Conservation (phyloP, 1,284 basidiomycete species). For the Malassezia restricta region DNA sequence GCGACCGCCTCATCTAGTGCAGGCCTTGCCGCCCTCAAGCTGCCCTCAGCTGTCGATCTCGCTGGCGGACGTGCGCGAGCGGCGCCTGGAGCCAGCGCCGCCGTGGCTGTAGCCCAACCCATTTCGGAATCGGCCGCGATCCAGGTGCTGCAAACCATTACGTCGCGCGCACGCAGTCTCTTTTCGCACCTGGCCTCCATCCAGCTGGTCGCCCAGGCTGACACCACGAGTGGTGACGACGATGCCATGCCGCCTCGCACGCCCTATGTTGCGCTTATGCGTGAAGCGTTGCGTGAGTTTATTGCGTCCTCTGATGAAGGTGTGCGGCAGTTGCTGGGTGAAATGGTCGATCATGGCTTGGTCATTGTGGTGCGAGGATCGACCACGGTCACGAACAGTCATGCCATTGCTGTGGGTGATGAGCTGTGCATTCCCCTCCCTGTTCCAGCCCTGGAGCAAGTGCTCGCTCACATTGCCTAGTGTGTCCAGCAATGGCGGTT, state of each 20-base stretch:
- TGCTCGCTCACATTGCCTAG: slow-evolving; percentile 8
- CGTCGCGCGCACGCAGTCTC: slow-evolving; percentile 11
- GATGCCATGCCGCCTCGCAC: slow-evolving; percentile 1
- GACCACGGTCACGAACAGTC: slow-evolving; percentile 10
- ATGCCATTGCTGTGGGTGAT: slow-evolving; percentile 15
- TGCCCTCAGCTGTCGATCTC: slow-evolving; percentile 12
- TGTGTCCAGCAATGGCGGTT: background rate
- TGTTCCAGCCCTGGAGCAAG: slow-evolving; percentile 1
- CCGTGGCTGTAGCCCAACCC: background rate
- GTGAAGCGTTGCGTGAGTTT: slow-evolving; percentile 12
- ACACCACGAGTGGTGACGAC: background rate
- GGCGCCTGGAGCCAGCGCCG: background rate
- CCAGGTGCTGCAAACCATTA: slow-evolving; percentile 16
- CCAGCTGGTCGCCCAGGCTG: slow-evolving; percentile 5
- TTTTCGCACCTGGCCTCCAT: slow-evolving; percentile 10
- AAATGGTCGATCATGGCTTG: slow-evolving; percentile 17
- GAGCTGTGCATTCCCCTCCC: slow-evolving; percentile 12
- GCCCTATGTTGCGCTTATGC: slow-evolving; percentile 6
- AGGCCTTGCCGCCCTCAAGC: slow-evolving; percentile 5
- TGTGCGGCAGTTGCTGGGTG: slow-evolving; percentile 14
- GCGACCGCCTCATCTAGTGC: background rate
- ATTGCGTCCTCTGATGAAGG: slow-evolving; percentile 13
- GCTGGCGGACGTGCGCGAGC: slow-evolving; percentile 10
- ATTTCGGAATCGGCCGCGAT: slow-evolving; percentile 10
- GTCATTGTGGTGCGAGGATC: slow-evolving; percentile 9